Percentiles rank a stretch among this genome's conserved stretches.
Evolutionary conservation across 1,139 yeast genomes (phyloP).

Genomic region (Geotrichum klebahnii): DNA sequence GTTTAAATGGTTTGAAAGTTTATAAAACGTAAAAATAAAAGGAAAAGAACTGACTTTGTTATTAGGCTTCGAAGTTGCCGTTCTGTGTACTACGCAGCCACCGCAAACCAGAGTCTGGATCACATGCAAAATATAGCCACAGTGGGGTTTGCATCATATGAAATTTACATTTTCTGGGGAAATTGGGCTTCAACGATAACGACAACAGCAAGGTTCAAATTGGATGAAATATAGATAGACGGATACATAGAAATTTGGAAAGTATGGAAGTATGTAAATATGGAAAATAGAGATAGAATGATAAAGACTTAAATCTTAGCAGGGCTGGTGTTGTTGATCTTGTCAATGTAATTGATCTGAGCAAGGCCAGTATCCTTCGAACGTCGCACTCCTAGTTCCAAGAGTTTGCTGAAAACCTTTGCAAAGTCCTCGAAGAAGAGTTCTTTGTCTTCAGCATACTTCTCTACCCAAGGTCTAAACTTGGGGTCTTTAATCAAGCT

Average conservation of each 20-base stretch:
- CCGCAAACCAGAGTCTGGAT: too few species aligned
- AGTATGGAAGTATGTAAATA: neutral
- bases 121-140: too few species aligned
- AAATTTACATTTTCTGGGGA: too few species aligned
- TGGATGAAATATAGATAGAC: too few species aligned
- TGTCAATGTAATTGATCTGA: constrained; percentile 31
- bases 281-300: neutral
- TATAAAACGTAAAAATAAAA: too few species aligned
- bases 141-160: too few species aligned
- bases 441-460: constrained; percentile 53
- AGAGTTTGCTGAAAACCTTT: constrained; percentile 49
- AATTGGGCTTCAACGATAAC: neutral
- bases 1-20: too few species aligned
- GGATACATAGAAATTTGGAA: neutral
- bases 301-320: constrained; percentile 25
- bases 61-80: too few species aligned
- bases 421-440: constrained; percentile 53
- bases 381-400: constrained; percentile 55
- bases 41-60: too few species aligned
- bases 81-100: too few species aligned
- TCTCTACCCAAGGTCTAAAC: constrained; percentile 50
- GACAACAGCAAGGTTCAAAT: neutral
- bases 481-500: constrained; percentile 49
- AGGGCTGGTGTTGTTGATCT: constrained; percentile 26
- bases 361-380: constrained; percentile 35